Evolutionary conservation across 164 flowering plant species (phyloP), one percentile per base, ranked within the genome.

Genomic region (Dillenia turbinata): DNA sequence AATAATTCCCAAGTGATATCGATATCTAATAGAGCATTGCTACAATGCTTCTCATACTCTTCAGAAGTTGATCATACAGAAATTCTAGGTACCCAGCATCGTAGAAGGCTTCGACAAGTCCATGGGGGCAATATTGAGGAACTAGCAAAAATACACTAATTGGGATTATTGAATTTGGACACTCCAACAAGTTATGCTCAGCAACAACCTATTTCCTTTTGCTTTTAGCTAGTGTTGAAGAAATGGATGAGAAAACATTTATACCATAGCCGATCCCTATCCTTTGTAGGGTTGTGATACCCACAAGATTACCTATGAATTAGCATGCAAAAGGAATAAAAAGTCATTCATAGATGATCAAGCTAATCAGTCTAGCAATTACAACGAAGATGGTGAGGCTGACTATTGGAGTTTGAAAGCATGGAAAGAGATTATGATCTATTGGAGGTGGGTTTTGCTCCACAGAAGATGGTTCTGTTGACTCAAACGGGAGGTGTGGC

Each of bases 1-100:
- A 33, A 33, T 33, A 33, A 33, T 33, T 33, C 6, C 40, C 40
- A 33, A 33, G 40, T 4, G 40, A 33, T 33, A 33, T 33, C 40
- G 40, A 5, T 33, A 33, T 6, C 40, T 7, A 33, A 33, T 33
- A 33, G 40, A 33, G 40, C 6, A 65, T 44, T 61, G 55, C 12
- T 61, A 71, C 66, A 6, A 64, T 68, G 74, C 72, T 76, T 52
- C 70, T 66, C 72, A 69, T 72, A 75, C 75, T 75, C 50, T 75
- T 75, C 0, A 75, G 81, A 1, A 75, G 65, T 44, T 73, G 79
- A 58, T 78, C 78, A n/a, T 72, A 75, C 0, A 70, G 60, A 54
- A 69, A 78, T 49, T 78, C 81, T 26, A 78, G 22, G 24, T 72
- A 75, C 46, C 79, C 77, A 0, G 72, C 67, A 0, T 71, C 61